Conservation (phyloP, 208 protist species). For the Wallacemonas rigidus region DNA sequence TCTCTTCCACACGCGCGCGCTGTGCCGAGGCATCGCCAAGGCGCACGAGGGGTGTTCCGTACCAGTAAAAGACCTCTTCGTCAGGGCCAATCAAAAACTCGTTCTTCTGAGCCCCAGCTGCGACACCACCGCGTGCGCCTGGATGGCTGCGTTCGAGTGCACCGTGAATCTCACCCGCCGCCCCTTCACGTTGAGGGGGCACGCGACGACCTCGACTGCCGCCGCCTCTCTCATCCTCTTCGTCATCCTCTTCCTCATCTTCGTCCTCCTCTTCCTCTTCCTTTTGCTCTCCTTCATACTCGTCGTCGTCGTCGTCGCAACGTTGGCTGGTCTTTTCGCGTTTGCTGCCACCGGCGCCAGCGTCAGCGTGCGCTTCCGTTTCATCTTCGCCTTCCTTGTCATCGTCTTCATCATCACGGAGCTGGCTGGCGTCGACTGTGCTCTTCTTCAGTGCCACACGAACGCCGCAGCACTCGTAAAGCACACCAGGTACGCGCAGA, state of each 20-base stretch:
- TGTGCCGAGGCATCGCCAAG: constrained; percentile 38
- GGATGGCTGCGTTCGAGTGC: constrained; percentile 38
- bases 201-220: too few species aligned
- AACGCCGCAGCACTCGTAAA: constrained; percentile 75
- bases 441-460: constrained; percentile 45
- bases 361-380: constrained; percentile 10
- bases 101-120: constrained; percentile 14
- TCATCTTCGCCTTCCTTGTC: constrained; percentile 15
- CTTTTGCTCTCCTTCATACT: constrained; percentile 26
- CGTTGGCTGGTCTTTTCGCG: neutral
- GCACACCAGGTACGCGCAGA: constrained; percentile 62
- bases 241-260: neutral
- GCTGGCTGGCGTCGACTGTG: constrained; percentile 3
- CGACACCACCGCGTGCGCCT: constrained; percentile 16
- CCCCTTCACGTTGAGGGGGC: neutral
- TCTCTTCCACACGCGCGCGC: constrained; percentile 40
- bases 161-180: constrained; percentile 24
- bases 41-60: constrained; percentile 69
- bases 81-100: constrained; percentile 43
- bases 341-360: neutral
- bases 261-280: constrained; percentile 11
- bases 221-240: neutral
- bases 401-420: constrained; percentile 15
- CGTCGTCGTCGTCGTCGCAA: constrained; percentile 9
- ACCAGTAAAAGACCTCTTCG: constrained; percentile 76